Evolutionary conservation across 1,139 yeast genomes (phyloP), one percentile per base, ranked within the genome.

Genomic region (Blastobotrys raffinosifermentans): DNA sequence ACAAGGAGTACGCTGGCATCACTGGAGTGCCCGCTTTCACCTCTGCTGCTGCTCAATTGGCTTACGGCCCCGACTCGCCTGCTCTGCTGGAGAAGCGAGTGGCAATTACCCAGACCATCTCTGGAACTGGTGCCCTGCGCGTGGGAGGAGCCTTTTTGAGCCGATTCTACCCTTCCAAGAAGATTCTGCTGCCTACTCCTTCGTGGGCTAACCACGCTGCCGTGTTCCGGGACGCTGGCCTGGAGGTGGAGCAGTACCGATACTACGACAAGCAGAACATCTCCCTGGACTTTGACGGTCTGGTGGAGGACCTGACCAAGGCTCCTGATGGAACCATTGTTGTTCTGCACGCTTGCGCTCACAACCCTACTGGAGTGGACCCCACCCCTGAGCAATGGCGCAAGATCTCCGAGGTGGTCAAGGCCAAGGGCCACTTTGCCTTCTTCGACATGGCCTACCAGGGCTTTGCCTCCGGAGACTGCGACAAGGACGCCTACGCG

Each of bases 321-420:
- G 96, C 96, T 19, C 89, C 91, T 36, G 58, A 63, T 14, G 93
- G 93, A 26, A 80, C 94, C 7, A 74, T 85, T 31, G 82, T 91
- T 52, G 71, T 89, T 44, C 70, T 91, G 46, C 98, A 91, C 61
- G 91, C 96, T 15, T 87, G 97, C 62, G 96, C 97, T 45, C 98
- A 91, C 67, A 91, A 91, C 66, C 98, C 98, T 46, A 91, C 98
- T 22, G 98, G 97, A 48, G 79, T 89, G 61, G 98, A 91, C 65
- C 94, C 94, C 50, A 79, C 85, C 19, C 66, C 70, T 39, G 93
- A 79, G 48, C 89, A 91, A 64, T 89, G 97, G 97, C 70, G 69
- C 36, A 63, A 71, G 58, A 80, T 91, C 36, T 69, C 83, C 38
- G 70, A 72, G 35, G 80, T 77, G 26, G 64, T 84, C 45, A 68